These are phyloP conservation scores for Ogataea paradorogensis DNA, from an alignment of 805 yeast species.

Conservation along the genomic window DNA sequence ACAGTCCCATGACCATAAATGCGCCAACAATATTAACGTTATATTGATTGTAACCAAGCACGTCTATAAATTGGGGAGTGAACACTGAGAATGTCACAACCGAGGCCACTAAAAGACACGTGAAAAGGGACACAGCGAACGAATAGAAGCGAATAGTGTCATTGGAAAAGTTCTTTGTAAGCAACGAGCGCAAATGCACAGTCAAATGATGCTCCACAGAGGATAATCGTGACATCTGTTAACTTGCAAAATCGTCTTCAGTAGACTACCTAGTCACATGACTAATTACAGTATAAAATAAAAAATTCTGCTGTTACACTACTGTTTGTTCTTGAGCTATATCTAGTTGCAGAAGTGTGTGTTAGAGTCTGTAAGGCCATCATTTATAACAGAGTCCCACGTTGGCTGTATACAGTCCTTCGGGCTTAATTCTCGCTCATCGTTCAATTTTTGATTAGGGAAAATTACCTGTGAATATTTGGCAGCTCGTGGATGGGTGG, in stretches of 20 bases:
- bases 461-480: constrained; percentile 23
- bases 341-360: constrained; percentile 5
- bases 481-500: constrained; percentile 13
- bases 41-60: constrained; percentile 61
- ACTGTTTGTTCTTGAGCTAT: background rate
- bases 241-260: background rate
- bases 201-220: constrained; percentile 41
- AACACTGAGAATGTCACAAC: constrained; percentile 79
- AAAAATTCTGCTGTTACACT: constrained; percentile 3
- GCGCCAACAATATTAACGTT: constrained; percentile 70
- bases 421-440: constrained; percentile 1
- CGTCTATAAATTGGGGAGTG: constrained; percentile 60
- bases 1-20: constrained; percentile 74
- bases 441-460: constrained; percentile 11
- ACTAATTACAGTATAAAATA: no score
- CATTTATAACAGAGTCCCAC: constrained; percentile 6
- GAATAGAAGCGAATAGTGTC: constrained; percentile 46
- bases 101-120: constrained; percentile 79
- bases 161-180: constrained; percentile 42
- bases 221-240: constrained; percentile 24
- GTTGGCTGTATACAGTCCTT: constrained; percentile 8
- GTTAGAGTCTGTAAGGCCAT: constrained; percentile 4
- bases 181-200: constrained; percentile 40
- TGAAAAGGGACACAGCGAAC: constrained; percentile 52
- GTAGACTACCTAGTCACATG: constrained; percentile 1